Evolutionary conservation across 257 asterid genomes (phyloP).

Genomic region (Solanum raphanifolium): DNA sequence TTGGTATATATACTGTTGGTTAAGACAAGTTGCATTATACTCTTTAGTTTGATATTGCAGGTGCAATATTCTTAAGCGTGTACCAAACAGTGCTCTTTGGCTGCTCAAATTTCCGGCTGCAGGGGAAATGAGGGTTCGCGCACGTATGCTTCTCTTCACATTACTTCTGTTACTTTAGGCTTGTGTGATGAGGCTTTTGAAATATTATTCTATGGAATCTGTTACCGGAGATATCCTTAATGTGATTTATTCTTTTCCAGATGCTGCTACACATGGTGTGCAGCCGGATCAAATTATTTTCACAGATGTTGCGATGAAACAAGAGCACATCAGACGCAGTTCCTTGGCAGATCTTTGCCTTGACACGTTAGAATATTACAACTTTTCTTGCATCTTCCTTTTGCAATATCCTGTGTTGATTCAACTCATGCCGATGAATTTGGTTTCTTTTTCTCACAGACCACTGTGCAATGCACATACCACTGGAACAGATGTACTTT

Average conservation of each 20-base stretch:
- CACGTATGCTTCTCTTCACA: conserved; percentile 37
- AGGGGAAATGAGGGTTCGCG: conserved; percentile 91
- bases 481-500: conserved; percentile 95
- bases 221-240: not conserved
- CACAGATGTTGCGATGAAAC: conserved; percentile 98
- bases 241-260: conserved; percentile 25
- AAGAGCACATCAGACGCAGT: conserved; percentile 95
- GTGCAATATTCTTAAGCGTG: conserved; percentile 97
- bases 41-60: conserved; percentile 25
- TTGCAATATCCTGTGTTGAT: not conserved
- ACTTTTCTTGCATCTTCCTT: not conserved
- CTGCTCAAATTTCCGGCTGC: conserved; percentile 97
- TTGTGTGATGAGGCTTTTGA: not conserved
- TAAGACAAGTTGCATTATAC: not conserved
- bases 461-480: conserved; percentile 99
- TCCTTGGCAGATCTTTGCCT: conserved; percentile 88
- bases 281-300: conserved; percentile 88
- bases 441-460: conserved; percentile 22
- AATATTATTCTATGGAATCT: not conserved
- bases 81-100: conserved; percentile 97
- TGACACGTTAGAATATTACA: conserved; percentile 56
- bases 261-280: conserved; percentile 95
- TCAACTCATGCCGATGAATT: not conserved
- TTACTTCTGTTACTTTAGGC: not conserved
- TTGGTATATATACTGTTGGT: not conserved